Conservation (phyloP, 371 early-diverging fungal genomes). For the Rhizopus microsporus region DNA sequence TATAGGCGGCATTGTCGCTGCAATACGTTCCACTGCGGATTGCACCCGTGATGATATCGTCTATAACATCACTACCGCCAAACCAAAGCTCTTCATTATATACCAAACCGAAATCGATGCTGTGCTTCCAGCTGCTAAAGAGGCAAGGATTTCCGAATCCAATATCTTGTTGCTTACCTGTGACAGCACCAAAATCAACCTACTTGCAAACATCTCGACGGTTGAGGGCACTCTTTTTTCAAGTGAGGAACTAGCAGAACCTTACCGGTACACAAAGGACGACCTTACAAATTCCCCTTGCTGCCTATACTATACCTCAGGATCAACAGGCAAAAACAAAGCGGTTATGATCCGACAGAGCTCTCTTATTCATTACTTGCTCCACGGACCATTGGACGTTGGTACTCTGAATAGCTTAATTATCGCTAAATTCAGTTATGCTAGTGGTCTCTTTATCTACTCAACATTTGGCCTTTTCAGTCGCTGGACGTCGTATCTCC, state of each 20-base stretch:
- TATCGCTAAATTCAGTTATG: slow-evolving; percentile 17
- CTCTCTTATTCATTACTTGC: background rate
- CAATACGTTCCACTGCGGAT: slow-evolving; percentile 59
- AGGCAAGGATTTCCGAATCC: slow-evolving; percentile 44
- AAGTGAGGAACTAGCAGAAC: slow-evolving; percentile 8
- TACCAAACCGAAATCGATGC: slow-evolving; percentile 35
- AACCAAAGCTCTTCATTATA: slow-evolving; percentile 44
- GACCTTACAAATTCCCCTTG: slow-evolving; percentile 14
- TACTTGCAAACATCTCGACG: slow-evolving; percentile 13
- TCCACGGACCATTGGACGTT: background rate
- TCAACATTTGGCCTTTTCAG: slow-evolving; percentile 3
- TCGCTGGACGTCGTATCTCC: slow-evolving; percentile 8
- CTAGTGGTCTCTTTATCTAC: slow-evolving; percentile 3
- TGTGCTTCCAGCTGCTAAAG: slow-evolving; percentile 51
- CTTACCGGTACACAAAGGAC: slow-evolving; percentile 9
- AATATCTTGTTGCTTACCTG: slow-evolving; percentile 57
- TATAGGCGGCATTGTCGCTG: slow-evolving; percentile 61
- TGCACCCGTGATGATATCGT: slow-evolving; percentile 59
- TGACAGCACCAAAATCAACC: slow-evolving; percentile 10
- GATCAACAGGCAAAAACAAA: slow-evolving; percentile 35
- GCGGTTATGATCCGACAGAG: slow-evolving; percentile 16
- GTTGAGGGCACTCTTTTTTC: slow-evolving; percentile 17
- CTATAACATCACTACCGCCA: slow-evolving; percentile 61
- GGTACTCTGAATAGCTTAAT: background rate
- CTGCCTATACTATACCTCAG: slow-evolving; percentile 31